Conservation (phyloP, 2,329 filamentous ascomycete species). For the Colletotrichum gloeosporioides region DNA sequence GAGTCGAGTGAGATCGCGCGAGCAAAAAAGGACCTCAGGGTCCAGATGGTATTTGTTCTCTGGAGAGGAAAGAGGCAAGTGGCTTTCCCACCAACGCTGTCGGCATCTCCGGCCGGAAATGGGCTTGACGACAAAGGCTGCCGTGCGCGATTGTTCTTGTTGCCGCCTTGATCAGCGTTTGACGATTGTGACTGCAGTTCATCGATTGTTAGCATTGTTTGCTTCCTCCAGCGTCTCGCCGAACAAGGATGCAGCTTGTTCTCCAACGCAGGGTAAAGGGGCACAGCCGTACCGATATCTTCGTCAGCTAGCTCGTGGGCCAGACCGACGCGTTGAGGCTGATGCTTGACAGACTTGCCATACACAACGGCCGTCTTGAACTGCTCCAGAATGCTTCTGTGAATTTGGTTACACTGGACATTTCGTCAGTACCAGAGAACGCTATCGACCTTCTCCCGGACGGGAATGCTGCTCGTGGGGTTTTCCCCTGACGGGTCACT, state of each 20-base stretch:
- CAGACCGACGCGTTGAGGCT: slow-evolving; percentile 93
- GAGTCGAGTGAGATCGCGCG: not conserved
- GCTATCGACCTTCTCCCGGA: not conserved
- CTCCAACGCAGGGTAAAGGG: not conserved
- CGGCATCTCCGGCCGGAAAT: not conserved
- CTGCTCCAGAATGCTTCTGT: slow-evolving; percentile 93
- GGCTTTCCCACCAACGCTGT: not conserved
- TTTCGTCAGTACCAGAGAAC: slow-evolving; percentile 35
- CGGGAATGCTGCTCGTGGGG: not conserved
- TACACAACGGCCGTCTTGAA: slow-evolving; percentile 97
- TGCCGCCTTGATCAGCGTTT: slow-evolving; percentile 60
- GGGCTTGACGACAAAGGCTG: not conserved
- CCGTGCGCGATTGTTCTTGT: not conserved
- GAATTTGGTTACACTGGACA: slow-evolving; percentile 90
- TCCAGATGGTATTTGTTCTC: not conserved
- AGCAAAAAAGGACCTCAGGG: not conserved
- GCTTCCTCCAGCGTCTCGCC: not conserved
- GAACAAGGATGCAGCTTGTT: not conserved
- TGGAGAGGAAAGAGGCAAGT: slow-evolving; percentile 8
- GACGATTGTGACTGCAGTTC: slow-evolving; percentile 57
- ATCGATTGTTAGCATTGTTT: slow-evolving; percentile 28
- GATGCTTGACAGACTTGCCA: slow-evolving; percentile 97
- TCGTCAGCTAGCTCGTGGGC: slow-evolving; percentile 92
- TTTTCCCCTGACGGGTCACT: slow-evolving; percentile 13
- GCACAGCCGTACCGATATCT: slow-evolving; percentile 79